Base-by-base conservation (phyloP, 495 filamentous ascomycete species). In the Massariosphaeria phaeospora region DNA sequence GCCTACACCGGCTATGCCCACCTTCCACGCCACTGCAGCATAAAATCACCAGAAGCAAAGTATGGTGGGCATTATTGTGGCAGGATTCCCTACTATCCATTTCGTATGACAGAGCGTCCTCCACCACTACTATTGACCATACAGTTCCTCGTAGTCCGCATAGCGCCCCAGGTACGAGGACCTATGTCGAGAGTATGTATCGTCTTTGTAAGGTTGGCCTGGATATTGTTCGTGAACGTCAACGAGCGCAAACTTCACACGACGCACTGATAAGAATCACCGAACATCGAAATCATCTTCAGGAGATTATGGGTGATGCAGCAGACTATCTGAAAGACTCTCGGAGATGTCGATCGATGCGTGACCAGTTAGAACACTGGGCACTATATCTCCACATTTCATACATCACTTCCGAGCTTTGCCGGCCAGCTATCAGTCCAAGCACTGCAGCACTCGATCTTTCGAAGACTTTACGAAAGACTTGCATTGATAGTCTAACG, bases 41-140 rank as follows among this genome's bases (percentile, higher is more conserved):
- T 3, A 62, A 62, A 11, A 39, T 61, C 11, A 38, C 52, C 2
- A 43, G 67, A 13, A 64, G 57, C 13, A 71, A 68, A 43, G 49
- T 68, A 6, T 72, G 68, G 68, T 83, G 80, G 79, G 77, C 76
- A 1, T 73, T 83, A 64, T 71, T 80, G 13, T 83, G 80, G 80
- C 80, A 82, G 60, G 80, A 83, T 53, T 79, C 76, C 52, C 72
- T 82, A 35, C 74, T 83, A 18, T 81, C 76, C 5, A 73, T 83
- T 7, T 79, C 78, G 12, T 83, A 81, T 53, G 80, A 83, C 57
- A 66, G 80, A 15, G 76, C 75, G 8, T 77, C 77, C 5, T 75
- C 76, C 5, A 77, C 75, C 1, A 73, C 75, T 1, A 74, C 75
- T 1, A 70, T 72, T 40, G 74, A 76, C 41, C 71, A 73, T 8